A percentile compares a stretch with the other conserved stretches of the same genome.
Evolutionary conservation across 2,329 filamentous ascomycete species (phyloP).

Genomic region (Aspergillus sp.): DNA sequence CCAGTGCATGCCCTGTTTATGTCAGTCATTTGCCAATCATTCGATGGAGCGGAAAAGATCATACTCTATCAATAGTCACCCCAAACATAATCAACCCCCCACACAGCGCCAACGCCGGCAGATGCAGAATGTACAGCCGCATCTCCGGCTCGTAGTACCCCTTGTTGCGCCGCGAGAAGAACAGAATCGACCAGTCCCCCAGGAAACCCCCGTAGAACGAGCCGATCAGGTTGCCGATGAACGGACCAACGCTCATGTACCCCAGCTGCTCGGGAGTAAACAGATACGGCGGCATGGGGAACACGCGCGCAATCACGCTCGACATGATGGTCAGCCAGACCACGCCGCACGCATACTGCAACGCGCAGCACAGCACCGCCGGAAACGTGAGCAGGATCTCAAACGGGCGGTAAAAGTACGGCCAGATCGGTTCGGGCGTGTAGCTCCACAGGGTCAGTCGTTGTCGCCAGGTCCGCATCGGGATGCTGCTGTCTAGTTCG

Average conservation of each 20-base stretch:
- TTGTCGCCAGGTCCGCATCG: constrained; percentile 25
- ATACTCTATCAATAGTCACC: constrained; percentile 33
- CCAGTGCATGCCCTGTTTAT: constrained; percentile 43
- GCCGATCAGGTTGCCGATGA: constrained; percentile 42
- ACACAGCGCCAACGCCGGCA: constrained; percentile 40
- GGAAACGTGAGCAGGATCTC: constrained; percentile 34
- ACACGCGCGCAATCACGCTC: constrained; percentile 34
- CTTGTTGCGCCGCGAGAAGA: constrained; percentile 43
- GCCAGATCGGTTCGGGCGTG: constrained; percentile 27
- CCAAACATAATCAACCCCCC: constrained; percentile 47
- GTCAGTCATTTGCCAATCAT: no score
- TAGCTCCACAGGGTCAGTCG: constrained; percentile 25
- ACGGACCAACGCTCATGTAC: constrained; percentile 33
- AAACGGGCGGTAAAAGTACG: constrained; percentile 32
- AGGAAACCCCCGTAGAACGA: constrained; percentile 41
- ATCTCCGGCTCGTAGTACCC: constrained; percentile 53
- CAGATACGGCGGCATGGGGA: constrained; percentile 33
- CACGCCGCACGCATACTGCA: constrained; percentile 42
- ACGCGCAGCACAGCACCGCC: constrained; percentile 39
- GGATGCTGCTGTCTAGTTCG: constrained; percentile 27
- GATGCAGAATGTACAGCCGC: constrained; percentile 37
- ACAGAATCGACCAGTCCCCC: constrained; percentile 40
- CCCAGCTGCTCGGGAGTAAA: constrained; percentile 34
- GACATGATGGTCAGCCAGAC: constrained; percentile 35
- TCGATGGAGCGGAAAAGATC: constrained; percentile 5